Evolutionary conservation across 768 basidiomycete genomes (phyloP), one percentile per base, ranked within the genome.

Genomic region (Boletus rubescentipes): DNA sequence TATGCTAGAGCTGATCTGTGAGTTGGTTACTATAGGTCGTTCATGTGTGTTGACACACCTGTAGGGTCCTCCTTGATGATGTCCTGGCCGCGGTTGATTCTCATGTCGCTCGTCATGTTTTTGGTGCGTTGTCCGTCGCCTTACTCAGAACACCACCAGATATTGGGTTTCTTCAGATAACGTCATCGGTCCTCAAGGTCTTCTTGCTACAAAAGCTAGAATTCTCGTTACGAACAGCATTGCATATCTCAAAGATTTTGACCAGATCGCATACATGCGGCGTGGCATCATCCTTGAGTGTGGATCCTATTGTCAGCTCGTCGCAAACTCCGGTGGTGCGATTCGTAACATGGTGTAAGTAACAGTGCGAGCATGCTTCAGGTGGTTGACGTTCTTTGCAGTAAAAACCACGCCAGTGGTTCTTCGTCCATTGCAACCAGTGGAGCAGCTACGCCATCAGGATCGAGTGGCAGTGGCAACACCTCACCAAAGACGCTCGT

Each of bases 1-100:
- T 98, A 98, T 70, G 86, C 93, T 4, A 81, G 94, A 41, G 93
- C 94, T 1, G 95, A 98, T 68, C 68, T 97, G 82, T 93, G 61
- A 63, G 84, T 70, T 6, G 15, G 26, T 26, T 26, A 26, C 26
- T 26, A 9, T 5, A 4, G 1, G 14, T 21, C 0, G 29, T 16
- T 12, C 2, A 20, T 21, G 49, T 3, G 41, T 52, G 8, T 37
- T 61, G 38, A 60, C 39, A 14, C 18, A 5, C 36, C 2, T 4
- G 12, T 53, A 88, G 86, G 31, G 75, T 89, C 44, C 79, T 98
- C 2, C 77, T 98, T 6, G 96, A 98, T 61, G 95, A 98, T 57
- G 93, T 93, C 38, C 78, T 98, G 32, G 87, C 91, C 26, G 88
- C 88, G 15, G 85, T 91, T 6, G 90, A 91, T 61, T 83, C 87